These are phyloP conservation scores for Coniochaeta hoffmannii DNA, from an alignment of 2,329 filamentous ascomycete species.

Conservation along the genomic window DNA sequence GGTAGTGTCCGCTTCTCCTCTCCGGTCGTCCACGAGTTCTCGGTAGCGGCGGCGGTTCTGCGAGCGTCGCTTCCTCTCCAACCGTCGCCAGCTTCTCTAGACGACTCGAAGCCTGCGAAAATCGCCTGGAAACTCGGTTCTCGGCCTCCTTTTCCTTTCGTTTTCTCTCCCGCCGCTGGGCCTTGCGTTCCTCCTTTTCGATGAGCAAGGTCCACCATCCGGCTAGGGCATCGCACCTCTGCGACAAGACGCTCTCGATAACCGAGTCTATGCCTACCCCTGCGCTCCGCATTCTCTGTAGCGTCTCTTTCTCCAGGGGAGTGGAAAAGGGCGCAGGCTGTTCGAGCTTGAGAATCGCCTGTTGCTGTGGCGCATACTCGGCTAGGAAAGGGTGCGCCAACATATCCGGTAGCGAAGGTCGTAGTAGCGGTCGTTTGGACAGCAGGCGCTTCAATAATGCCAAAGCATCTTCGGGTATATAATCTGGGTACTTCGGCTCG, in stretches of 20 bases:
- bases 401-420: slow-evolving; percentile 78
- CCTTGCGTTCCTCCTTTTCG: slow-evolving; percentile 90
- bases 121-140: slow-evolving; percentile 66
- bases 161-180: slow-evolving; percentile 70
- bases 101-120: slow-evolving; percentile 85
- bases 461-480: slow-evolving; percentile 70
- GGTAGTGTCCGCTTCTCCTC: slow-evolving; percentile 61
- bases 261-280: slow-evolving; percentile 92
- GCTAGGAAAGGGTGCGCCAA: slow-evolving; percentile 80
- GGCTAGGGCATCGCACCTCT: slow-evolving; percentile 81
- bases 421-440: slow-evolving; percentile 79
- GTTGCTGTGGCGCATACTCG: slow-evolving; percentile 80
- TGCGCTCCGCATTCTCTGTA: slow-evolving; percentile 87
- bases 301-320: slow-evolving; percentile 77
- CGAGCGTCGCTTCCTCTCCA: slow-evolving; percentile 60
- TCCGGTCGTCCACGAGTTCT: slow-evolving; percentile 70
- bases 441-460: slow-evolving; percentile 72
- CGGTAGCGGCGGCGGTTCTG: slow-evolving; percentile 40
- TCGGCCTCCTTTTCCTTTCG: slow-evolving; percentile 79
- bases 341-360: slow-evolving; percentile 78
- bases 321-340: slow-evolving; percentile 80
- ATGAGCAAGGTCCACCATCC: slow-evolving; percentile 95
- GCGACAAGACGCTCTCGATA: slow-evolving; percentile 85
- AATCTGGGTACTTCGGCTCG: slow-evolving; percentile 78
- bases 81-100: slow-evolving; percentile 76